Evolutionary conservation across 345 rosid species (phyloP).

Genomic region (Noccaea caerulescens): DNA sequence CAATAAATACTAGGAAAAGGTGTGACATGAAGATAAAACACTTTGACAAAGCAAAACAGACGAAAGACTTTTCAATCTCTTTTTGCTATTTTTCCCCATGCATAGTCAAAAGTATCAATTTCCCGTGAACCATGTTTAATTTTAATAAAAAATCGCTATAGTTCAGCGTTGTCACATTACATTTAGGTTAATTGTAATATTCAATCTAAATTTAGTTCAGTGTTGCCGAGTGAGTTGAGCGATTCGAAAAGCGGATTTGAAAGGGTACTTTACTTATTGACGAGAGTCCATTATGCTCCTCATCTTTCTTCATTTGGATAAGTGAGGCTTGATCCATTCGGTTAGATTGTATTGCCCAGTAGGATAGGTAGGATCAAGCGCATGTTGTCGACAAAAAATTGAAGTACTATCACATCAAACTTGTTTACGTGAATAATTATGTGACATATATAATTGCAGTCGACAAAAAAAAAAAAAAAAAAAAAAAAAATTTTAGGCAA

Average conservation of each 20-base stretch:
- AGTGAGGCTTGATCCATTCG: constrained; percentile 88
- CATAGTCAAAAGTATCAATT: constrained; percentile 29
- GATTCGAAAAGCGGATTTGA: constrained; percentile 61
- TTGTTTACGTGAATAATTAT: no score
- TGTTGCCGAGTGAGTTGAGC: constrained; percentile 60
- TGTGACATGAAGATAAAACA: constrained; percentile 25
- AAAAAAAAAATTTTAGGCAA: no score
- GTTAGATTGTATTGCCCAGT: constrained; percentile 62
- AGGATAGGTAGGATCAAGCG: constrained; percentile 78
- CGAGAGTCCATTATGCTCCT: constrained; percentile 69
- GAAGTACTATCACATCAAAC: no score
- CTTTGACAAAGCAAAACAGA: constrained; percentile 25
- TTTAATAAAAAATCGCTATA: no score
- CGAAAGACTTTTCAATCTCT: constrained; percentile 18
- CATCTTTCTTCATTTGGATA: constrained; percentile 68
- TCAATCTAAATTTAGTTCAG: no score
- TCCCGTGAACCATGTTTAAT: constrained; percentile 9
- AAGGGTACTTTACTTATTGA: constrained; percentile 81
- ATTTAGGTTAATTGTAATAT: no score
- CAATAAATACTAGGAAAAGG: constrained; percentile 29
- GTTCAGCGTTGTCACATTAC: no score
- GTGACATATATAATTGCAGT: no score
- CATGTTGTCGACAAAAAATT: constrained; percentile 38
- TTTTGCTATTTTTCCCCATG: background rate
- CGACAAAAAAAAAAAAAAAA: no score